Conservation (phyloP, 345 rosid genomes). For the Linum usitatissimum region DNA sequence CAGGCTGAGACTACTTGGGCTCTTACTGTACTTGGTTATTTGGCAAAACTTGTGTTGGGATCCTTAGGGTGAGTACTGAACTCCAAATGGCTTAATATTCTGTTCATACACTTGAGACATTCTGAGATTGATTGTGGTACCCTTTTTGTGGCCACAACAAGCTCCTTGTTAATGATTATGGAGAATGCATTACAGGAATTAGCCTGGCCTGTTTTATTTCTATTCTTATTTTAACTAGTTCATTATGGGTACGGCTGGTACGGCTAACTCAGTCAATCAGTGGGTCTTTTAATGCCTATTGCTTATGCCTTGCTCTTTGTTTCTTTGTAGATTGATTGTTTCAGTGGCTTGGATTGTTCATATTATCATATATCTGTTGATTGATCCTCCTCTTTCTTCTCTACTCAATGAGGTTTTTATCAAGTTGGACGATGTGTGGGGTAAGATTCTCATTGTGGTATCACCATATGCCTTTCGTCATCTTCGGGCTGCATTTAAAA, state of each 20-base stretch:
- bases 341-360: constrained; percentile 97
- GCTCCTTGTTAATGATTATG: too few species aligned
- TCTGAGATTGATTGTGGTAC: background rate
- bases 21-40: constrained; percentile 83
- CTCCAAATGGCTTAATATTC: background rate
- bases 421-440: constrained; percentile 94
- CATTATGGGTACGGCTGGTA: too few species aligned
- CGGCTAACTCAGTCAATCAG: too few species aligned
- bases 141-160: too few species aligned
- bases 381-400: constrained; percentile 83
- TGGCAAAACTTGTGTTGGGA: constrained; percentile 85
- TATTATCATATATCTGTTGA: constrained; percentile 69
- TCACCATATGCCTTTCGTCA: background rate
- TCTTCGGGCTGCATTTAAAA: constrained; percentile 5
- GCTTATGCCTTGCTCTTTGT: background rate
- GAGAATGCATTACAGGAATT: too few species aligned
- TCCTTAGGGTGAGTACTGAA: constrained; percentile 57
- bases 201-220: too few species aligned
- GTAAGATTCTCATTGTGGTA: constrained; percentile 31
- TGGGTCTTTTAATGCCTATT: too few species aligned
- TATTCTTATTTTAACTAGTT: too few species aligned
- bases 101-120: background rate
- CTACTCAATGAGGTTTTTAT: constrained; percentile 92
- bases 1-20: constrained; percentile 99
- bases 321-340: constrained; percentile 57